These are phyloP conservation scores for Sporothrix luriei DNA, from an alignment of 2,329 filamentous ascomycete genomes.

Conservation along the genomic window DNA sequence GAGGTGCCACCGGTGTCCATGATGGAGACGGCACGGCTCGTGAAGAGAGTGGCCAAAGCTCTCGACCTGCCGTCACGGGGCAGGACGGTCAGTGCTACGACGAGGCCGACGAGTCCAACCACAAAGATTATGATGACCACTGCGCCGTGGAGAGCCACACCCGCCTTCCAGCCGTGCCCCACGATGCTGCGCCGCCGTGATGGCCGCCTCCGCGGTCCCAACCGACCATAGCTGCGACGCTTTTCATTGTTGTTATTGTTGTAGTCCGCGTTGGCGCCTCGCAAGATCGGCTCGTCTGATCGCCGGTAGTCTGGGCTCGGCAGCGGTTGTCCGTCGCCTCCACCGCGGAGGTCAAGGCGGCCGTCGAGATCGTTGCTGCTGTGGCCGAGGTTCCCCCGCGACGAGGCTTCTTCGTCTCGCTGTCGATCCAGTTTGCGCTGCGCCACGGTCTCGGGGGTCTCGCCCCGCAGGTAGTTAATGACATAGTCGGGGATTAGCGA, in stretches of 20 bases:
- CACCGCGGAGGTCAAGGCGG: neutral
- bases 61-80: slow-evolving; percentile 34
- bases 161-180: slow-evolving; percentile 53
- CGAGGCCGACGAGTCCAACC: slow-evolving; percentile 45
- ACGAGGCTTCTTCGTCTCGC: slow-evolving; percentile 36
- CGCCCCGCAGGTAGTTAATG: slow-evolving; percentile 57
- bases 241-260: neutral
- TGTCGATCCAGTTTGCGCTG: slow-evolving; percentile 47
- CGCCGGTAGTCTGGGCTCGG: slow-evolving; percentile 14
- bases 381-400: neutral
- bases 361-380: neutral
- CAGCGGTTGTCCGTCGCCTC: neutral
- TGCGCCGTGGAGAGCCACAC: slow-evolving; percentile 50
- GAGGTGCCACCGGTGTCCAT: slow-evolving; percentile 43
- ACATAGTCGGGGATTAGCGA: slow-evolving; percentile 60
- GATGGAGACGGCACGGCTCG: slow-evolving; percentile 41
- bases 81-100: slow-evolving; percentile 40
- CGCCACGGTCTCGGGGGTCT: slow-evolving; percentile 57
- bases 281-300: slow-evolving; percentile 20
- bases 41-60: slow-evolving; percentile 37
- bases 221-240: neutral
- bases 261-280: neutral
- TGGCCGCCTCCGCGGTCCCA: neutral
- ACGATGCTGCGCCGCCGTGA: slow-evolving; percentile 27
- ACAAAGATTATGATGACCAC: slow-evolving; percentile 47